phyloP scores from a whole-genome alignment of 352 stramenopile genomes.

The Phytophthora syringae region DNA sequence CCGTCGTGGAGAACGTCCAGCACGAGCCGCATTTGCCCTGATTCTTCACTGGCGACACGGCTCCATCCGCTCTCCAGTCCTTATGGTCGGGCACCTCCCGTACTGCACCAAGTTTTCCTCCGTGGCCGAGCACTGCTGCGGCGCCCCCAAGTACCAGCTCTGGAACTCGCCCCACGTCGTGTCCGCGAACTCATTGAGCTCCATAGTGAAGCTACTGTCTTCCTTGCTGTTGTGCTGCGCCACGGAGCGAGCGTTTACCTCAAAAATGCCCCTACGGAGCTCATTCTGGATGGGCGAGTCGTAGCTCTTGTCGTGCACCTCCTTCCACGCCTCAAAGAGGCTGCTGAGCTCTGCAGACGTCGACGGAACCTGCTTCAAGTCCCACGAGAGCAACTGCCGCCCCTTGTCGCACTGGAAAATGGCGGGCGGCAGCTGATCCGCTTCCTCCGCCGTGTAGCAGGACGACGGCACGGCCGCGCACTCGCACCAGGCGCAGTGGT shows the following conservation, averaged over 20 bases:
- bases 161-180: slow-evolving; percentile 82
- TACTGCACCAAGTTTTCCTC: slow-evolving; percentile 36
- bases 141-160: slow-evolving; percentile 63
- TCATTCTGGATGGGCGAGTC: slow-evolving; percentile 54
- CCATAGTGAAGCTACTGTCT: slow-evolving; percentile 63
- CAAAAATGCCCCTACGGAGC: slow-evolving; percentile 62
- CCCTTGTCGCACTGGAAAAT: slow-evolving; percentile 78
- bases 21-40: slow-evolving; percentile 98
- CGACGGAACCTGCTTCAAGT: slow-evolving; percentile 39
- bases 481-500: slow-evolving; percentile 78
- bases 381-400: slow-evolving; percentile 32
- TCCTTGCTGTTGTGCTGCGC: slow-evolving; percentile 61
- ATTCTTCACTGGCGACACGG: slow-evolving; percentile 98
- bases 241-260: slow-evolving; percentile 66
- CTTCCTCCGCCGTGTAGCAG: slow-evolving; percentile 78
- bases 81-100: slow-evolving; percentile 82
- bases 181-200: slow-evolving; percentile 83
- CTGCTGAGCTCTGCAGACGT: slow-evolving; percentile 31
- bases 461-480: slow-evolving; percentile 81
- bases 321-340: slow-evolving; percentile 69
- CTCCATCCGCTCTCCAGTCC: slow-evolving; percentile 94
- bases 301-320: slow-evolving; percentile 54
- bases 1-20: slow-evolving; percentile 99
- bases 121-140: slow-evolving; percentile 80
- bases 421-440: slow-evolving; percentile 64